Percentiles rank a stretch among this genome's conserved stretches.
Conservation (phyloP, 495 filamentous ascomycete species). For the Neurospora sp. region DNA sequence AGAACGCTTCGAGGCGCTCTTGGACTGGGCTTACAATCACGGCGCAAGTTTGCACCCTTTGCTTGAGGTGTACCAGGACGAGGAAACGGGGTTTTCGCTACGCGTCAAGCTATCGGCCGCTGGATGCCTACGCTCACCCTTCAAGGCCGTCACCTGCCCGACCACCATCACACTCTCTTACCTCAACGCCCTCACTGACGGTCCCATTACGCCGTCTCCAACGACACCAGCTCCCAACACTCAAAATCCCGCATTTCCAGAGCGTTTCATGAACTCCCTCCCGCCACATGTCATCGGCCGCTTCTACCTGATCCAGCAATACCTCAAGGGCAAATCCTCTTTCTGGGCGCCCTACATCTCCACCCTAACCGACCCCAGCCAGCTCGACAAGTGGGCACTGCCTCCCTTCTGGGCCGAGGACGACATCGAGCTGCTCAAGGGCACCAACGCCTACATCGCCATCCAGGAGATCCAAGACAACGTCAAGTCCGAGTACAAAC, state of each 20-base stretch:
- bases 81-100: slow-evolving; percentile 31
- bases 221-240: background rate
- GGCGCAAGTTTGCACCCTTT: slow-evolving; percentile 31
- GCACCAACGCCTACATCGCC: slow-evolving; percentile 40
- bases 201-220: slow-evolving; percentile 3
- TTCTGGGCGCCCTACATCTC: slow-evolving; percentile 43
- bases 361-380: slow-evolving; percentile 39
- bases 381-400: slow-evolving; percentile 26
- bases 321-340: slow-evolving; percentile 34
- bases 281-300: slow-evolving; percentile 39
- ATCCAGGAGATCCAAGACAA: slow-evolving; percentile 33
- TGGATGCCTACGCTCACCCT: slow-evolving; percentile 11
- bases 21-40: slow-evolving; percentile 25
- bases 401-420: slow-evolving; percentile 36
- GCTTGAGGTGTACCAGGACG: slow-evolving; percentile 35
- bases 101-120: slow-evolving; percentile 23
- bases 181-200: slow-evolving; percentile 31
- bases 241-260: slow-evolving; percentile 21
- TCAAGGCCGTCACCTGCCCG: slow-evolving; percentile 29
- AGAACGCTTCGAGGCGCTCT: slow-evolving; percentile 11
- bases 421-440: slow-evolving; percentile 34
- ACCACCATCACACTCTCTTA: slow-evolving; percentile 32
- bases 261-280: slow-evolving; percentile 23
- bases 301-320: slow-evolving; percentile 39
- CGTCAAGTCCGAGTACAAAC: slow-evolving; percentile 33